phyloP scores from a whole-genome alignment of 2,329 filamentous ascomycete species.

The Neobulgaria alba region DNA sequence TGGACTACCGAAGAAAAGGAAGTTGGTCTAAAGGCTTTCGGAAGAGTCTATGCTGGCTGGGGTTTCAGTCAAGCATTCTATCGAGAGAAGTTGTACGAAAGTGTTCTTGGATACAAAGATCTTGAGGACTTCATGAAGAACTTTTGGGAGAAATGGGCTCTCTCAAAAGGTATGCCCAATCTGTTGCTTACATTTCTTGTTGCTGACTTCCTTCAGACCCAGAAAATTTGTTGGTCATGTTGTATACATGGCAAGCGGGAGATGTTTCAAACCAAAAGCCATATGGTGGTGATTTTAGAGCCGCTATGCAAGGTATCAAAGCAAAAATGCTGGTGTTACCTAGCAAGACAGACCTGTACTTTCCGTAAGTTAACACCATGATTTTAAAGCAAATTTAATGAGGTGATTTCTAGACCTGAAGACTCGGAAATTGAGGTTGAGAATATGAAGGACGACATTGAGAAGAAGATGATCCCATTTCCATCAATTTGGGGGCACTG shows the following conservation, averaged over 20 bases:
- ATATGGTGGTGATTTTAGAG: conserved; percentile 58
- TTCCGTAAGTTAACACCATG: conserved; percentile 44
- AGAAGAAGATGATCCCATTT: conserved; percentile 45
- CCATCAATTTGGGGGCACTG: conserved; percentile 59
- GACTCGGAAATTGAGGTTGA: conserved; percentile 67
- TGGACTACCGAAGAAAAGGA: conserved; percentile 47
- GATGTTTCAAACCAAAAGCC: conserved; percentile 61
- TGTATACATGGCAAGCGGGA: conserved; percentile 70
- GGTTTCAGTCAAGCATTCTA: conserved; percentile 76
- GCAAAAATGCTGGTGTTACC: conserved; percentile 66
- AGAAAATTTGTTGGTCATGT: conserved; percentile 66
- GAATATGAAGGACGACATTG: conserved; percentile 49
- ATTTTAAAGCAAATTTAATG: neutral
- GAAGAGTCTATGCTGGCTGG: conserved; percentile 71
- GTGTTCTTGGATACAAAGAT: conserved; percentile 52
- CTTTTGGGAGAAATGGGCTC: conserved; percentile 70
- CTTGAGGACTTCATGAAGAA: conserved; percentile 66
- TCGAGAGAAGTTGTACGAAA: conserved; percentile 60
- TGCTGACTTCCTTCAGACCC: conserved; percentile 41
- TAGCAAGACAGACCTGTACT: conserved; percentile 68
- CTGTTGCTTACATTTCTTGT: neutral
- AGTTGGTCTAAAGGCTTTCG: conserved; percentile 60
- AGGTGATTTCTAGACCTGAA: conserved; percentile 45
- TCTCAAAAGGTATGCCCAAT: conserved; percentile 52
- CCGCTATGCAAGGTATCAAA: conserved; percentile 60